Percentiles rank a stretch among this genome's conserved stretches.
Evolutionary conservation across 768 basidiomycete genomes (phyloP).

Genomic region (Leccinum disarticulatum): DNA sequence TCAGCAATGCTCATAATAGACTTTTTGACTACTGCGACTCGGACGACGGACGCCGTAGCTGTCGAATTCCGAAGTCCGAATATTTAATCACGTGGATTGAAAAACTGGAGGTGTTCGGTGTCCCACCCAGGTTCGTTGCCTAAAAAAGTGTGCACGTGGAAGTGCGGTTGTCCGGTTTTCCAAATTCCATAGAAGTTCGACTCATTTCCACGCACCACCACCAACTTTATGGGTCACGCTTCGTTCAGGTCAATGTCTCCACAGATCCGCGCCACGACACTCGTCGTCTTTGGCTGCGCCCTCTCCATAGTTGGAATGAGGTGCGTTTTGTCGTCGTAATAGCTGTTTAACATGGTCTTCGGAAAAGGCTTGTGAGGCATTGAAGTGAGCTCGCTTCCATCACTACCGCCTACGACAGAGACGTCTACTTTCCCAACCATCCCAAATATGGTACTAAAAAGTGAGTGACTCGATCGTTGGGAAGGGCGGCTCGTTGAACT

Average conservation of each 20-base stretch:
- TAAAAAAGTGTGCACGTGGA: no score
- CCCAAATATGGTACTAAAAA: constrained; percentile 26
- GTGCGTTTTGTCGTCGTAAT: constrained; percentile 25
- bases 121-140: no score
- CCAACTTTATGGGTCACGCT: constrained; percentile 9
- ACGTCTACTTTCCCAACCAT: constrained; percentile 60
- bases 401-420: constrained; percentile 49
- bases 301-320: constrained; percentile 51
- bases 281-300: constrained; percentile 6
- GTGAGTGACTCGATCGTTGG: no score
- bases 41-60: no score
- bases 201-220: not conserved
- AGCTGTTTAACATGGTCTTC: not conserved
- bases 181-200: no score
- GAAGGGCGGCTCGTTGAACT: no score
- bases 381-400: constrained; percentile 47
- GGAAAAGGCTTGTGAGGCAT: constrained; percentile 5
- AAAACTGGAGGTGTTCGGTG: no score
- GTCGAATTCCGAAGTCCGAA: no score
- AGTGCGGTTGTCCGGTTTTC: no score
- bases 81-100: no score
- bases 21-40: no score
- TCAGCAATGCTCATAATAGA: no score
- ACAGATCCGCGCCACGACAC: constrained; percentile 5
- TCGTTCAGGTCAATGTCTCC: constrained; percentile 9